Percentiles rank a stretch among this genome's conserved stretches.
Evolutionary conservation across 1,284 basidiomycete species (phyloP).

Genomic region (Coriolopsis trogii): DNA sequence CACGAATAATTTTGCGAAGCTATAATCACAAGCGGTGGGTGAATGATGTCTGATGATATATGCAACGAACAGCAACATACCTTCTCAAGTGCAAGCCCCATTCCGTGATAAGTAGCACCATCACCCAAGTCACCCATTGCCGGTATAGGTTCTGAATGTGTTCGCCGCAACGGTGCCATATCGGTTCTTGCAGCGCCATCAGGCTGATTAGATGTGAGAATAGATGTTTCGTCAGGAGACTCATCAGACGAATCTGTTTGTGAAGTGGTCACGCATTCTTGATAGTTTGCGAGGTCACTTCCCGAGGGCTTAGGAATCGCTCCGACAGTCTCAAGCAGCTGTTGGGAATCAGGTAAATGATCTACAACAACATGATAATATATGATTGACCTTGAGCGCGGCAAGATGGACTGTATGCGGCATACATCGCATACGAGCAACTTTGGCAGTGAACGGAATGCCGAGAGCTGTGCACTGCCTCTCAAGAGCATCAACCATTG

Average conservation of each 20-base stretch:
- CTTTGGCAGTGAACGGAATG: not conserved
- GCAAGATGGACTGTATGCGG: not conserved
- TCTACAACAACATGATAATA: no score
- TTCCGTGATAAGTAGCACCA: not conserved
- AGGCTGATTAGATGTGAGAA: not conserved
- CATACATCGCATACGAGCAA: conserved; percentile 1
- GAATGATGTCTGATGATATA: no score
- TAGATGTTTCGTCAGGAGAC: not conserved
- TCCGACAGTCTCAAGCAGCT: conserved; percentile 1
- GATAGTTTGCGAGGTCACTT: not conserved
- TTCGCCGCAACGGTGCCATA: not conserved
- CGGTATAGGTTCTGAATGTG: no score
- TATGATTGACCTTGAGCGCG: not conserved
- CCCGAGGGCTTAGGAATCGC: not conserved
- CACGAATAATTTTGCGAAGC: conserved; percentile 3
- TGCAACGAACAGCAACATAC: not conserved
- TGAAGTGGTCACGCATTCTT: not conserved
- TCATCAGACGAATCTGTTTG: not conserved
- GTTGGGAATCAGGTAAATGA: not conserved
- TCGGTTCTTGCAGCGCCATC: not conserved
- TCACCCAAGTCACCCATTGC: not conserved
- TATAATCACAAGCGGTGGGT: not conserved
- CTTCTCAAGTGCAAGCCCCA: not conserved
- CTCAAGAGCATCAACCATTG: conserved; percentile 5
- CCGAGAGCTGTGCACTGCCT: not conserved